Percentiles rank a stretch among this genome's conserved stretches.
These are phyloP conservation scores for Flaveria sonorensis DNA, from an alignment of 129 eudicot genomes.

Conservation along the genomic window DNA sequence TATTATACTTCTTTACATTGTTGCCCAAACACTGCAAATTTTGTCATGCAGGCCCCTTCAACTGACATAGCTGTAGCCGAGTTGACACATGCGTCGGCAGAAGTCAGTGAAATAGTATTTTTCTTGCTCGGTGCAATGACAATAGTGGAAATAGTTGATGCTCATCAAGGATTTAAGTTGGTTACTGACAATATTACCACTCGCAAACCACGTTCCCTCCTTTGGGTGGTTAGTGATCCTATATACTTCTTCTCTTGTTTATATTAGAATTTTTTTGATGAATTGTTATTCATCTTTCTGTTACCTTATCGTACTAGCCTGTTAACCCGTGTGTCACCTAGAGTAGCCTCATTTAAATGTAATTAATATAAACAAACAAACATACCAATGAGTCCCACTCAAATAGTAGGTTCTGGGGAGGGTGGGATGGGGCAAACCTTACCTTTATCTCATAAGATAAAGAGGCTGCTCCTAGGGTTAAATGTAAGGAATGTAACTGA, in stretches of 20 bases:
- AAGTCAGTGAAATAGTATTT: constrained; percentile 96
- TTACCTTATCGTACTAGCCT: neutral
- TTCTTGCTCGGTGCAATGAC: constrained; percentile 99
- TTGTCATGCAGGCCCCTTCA: constrained; percentile 84
- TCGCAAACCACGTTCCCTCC: constrained; percentile 92
- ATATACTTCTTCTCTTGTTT: neutral
- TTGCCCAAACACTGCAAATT: neutral
- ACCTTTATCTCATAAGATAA: no score
- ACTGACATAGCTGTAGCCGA: constrained; percentile 89
- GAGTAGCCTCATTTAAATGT: no score
- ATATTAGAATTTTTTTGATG: neutral
- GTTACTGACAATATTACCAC: constrained; percentile 96
- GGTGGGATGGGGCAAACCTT: no score
- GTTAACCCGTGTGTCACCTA: neutral
- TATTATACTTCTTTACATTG: neutral
- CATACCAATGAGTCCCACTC: no score
- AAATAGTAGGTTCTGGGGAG: no score
- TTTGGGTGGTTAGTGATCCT: constrained; percentile 91
- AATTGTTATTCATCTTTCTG: neutral
- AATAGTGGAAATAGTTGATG: constrained; percentile 96
- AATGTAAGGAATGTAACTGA: neutral
- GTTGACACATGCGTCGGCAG: constrained; percentile 92
- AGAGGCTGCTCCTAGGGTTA: no score
- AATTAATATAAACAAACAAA: no score
- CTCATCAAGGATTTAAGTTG: constrained; percentile 98